These are phyloP conservation scores for Solanum medicagineum DNA, from an alignment of 257 asterid genomes.

Conservation along the genomic window DNA sequence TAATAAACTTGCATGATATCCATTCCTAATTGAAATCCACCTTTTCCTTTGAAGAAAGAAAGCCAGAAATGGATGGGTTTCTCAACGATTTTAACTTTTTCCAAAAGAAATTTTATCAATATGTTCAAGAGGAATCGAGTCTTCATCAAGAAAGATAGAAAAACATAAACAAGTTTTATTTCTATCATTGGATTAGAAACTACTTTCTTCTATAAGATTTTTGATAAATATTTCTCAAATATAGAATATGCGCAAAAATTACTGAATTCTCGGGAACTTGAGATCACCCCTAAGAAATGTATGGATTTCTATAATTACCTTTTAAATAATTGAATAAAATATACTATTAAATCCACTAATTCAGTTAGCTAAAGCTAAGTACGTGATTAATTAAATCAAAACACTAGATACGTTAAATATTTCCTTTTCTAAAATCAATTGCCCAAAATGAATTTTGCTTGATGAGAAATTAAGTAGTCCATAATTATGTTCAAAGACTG, in stretches of 20 bases:
- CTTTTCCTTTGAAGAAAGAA: too few relatives aligned
- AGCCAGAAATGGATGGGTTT: too few relatives aligned
- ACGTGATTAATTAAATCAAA: background rate
- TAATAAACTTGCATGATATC: too few relatives aligned
- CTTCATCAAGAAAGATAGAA: background rate
- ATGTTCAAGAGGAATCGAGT: background rate
- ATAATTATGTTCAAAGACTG: background rate
- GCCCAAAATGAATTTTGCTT: background rate
- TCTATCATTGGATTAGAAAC: background rate
- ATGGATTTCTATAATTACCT: background rate
- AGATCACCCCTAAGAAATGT: background rate
- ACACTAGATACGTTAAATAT: background rate
- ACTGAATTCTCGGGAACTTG: rapidly evolving
- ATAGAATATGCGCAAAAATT: background rate
- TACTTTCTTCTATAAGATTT: rapidly evolving
- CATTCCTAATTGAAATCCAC: too few relatives aligned
- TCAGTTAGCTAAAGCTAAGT: background rate
- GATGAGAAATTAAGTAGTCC: background rate
- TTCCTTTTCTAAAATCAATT: background rate
- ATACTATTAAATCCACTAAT: background rate
- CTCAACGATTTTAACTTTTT: too few relatives aligned
- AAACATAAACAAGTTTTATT: background rate
- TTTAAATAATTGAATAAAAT: background rate
- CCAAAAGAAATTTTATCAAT: too few relatives aligned
- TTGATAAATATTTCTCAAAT: background rate